phyloP scores from a whole-genome alignment of 768 basidiomycete genomes.

The Calocera viscosa region DNA sequence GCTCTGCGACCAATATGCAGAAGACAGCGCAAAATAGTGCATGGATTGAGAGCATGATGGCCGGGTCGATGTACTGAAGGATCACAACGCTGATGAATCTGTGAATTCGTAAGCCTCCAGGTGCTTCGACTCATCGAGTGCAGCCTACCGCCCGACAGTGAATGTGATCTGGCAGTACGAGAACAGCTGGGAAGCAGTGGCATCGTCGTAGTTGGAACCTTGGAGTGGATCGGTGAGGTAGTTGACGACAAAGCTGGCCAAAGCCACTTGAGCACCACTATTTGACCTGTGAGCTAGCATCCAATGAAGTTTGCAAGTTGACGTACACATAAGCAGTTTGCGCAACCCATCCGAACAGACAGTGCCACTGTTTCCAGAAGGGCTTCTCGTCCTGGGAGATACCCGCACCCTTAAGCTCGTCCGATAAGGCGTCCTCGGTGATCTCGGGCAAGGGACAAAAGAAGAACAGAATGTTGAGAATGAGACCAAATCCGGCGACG shows the following conservation, averaged over 20 bases:
- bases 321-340: conserved; percentile 55
- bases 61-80: conserved; percentile 52
- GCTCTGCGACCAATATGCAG: conserved; percentile 38
- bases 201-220: conserved; percentile 38
- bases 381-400: conserved; percentile 30
- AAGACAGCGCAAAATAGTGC: conserved; percentile 41
- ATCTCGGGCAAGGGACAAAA: conserved; percentile 60
- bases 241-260: conserved; percentile 55
- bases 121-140: background rate
- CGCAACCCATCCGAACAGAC: conserved; percentile 59
- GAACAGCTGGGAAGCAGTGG: conserved; percentile 49
- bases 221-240: conserved; percentile 45
- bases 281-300: background rate
- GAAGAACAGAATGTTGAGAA: conserved; percentile 54
- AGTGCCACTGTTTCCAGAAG: conserved; percentile 58
- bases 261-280: conserved; percentile 52
- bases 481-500: conserved; percentile 39
- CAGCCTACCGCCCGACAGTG: conserved; percentile 42
- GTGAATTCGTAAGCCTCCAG: conserved; percentile 16
- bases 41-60: conserved; percentile 46
- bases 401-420: conserved; percentile 37
- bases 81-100: conserved; percentile 48
- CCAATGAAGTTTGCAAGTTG: background rate
- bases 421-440: conserved; percentile 48
- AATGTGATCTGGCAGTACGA: conserved; percentile 63